Conservation (phyloP, 208 protist genomes). For the Leishmania guyanensis region DNA sequence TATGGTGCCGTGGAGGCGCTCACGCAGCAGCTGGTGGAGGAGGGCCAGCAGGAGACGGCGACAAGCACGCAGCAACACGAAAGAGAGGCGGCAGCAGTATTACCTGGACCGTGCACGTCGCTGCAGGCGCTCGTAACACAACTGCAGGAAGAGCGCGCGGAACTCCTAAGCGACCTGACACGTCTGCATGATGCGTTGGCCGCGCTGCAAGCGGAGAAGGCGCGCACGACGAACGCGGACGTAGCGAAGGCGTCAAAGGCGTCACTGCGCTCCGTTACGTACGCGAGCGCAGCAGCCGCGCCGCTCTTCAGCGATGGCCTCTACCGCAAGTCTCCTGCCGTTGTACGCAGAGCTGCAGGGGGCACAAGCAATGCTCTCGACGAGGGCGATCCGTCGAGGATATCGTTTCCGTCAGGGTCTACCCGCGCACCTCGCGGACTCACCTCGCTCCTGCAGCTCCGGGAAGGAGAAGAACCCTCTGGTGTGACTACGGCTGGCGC, state of each 20-base stretch:
- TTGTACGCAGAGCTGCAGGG: not conserved
- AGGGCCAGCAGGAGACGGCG: not conserved
- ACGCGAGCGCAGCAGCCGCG: not conserved
- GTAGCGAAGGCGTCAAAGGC: not conserved
- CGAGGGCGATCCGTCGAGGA: not conserved
- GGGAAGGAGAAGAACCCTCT: not conserved
- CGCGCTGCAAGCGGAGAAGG: constrained; percentile 2
- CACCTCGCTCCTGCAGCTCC: not conserved
- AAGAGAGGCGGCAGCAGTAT: not conserved
- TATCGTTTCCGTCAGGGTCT: not conserved
- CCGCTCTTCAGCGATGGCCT: not conserved
- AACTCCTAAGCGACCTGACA: constrained; percentile 17
- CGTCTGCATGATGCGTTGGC: constrained; percentile 16
- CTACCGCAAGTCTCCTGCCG: not conserved
- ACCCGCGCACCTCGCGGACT: not conserved
- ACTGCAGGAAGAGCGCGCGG: constrained; percentile 22
- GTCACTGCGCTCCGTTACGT: not conserved
- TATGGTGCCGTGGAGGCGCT: constrained; percentile 51
- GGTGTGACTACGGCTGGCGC: not conserved
- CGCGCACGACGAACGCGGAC: not conserved
- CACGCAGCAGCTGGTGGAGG: constrained; percentile 45
- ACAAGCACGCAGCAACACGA: not conserved
- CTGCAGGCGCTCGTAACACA: constrained; percentile 16
- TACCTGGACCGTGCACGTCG: constrained; percentile 4
- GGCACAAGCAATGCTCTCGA: not conserved